phyloP scores from a whole-genome alignment of 2,329 filamentous ascomycete species.

The Scedosporium aurantiacum region DNA sequence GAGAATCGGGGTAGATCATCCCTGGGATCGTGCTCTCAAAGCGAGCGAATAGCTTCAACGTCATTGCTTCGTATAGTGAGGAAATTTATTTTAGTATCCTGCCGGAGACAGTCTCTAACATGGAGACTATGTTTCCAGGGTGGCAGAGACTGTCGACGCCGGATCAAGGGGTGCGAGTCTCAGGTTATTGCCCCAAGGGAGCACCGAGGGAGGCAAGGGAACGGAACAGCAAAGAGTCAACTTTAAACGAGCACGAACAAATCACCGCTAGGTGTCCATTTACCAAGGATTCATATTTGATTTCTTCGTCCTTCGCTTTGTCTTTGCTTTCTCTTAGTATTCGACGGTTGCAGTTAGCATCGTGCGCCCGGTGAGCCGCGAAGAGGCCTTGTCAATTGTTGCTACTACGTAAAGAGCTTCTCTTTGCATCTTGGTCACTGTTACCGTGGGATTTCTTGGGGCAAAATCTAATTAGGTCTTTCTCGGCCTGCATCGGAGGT shows the following conservation, averaged over 20 bases:
- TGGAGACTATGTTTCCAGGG: background rate
- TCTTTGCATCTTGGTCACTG: too few species aligned
- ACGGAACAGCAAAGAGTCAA: background rate
- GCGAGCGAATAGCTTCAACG: background rate
- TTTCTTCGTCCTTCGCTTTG: too few species aligned
- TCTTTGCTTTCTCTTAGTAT: too few species aligned
- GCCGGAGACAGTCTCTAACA: background rate
- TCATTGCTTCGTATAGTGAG: background rate
- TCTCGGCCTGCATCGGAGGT: background rate
- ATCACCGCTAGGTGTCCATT: too few species aligned
- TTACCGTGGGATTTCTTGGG: too few species aligned
- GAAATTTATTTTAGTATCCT: too few species aligned
- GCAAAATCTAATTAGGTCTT: background rate
- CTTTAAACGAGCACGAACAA: background rate
- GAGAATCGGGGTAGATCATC: background rate
- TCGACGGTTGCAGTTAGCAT: too few species aligned
- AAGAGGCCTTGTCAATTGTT: too few species aligned
- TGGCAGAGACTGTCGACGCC: background rate
- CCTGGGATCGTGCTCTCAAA: background rate
- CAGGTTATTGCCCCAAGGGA: background rate
- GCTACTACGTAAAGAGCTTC: too few species aligned
- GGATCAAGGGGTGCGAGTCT: background rate
- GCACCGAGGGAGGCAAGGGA: background rate
- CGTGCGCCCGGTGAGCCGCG: too few species aligned
- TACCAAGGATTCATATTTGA: too few species aligned